Evolutionary conservation across 768 basidiomycete genomes (phyloP), one percentile per base, ranked within the genome.

Genomic region (Boletus subcaerulescens): DNA sequence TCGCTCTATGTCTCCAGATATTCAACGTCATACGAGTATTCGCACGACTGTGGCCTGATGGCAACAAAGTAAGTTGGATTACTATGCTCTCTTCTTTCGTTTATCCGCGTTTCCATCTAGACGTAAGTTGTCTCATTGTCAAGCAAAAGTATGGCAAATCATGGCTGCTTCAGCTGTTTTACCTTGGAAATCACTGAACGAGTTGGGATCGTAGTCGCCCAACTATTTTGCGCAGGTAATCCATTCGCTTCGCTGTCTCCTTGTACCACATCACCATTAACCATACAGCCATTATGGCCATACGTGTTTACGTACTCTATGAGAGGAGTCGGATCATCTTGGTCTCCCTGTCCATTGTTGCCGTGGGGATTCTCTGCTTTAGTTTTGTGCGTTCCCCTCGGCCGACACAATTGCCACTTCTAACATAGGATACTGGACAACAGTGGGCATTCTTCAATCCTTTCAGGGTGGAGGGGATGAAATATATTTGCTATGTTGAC

Each of bases 1-100:
- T 73, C n/a, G 58, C 70, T 7, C 53, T 79, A 7, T 50, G 73
- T 13, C 72, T 73, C 7, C 77, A 76, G 35, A 60, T 75, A 12
- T 74, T 77, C 13, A 67, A 74, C 33, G 52, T 73, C 29, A 43
- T 70, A 5, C 69, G 74, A 45, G 67, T 60, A 18, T 76, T 75
- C 48, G 74, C 69, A 66, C 53, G 60, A 24, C 3, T 17, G 12
- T n/a, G 5, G 24, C 33, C 33, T 5, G 10, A 3, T 14, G 6
- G 32, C 18, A 35, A 43, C 10, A 10, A 38, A 31, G 59, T 64
- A 52, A 31, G 59, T 54, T 15, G 3, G 10, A 22, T 22, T 31
- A 7, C 13, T 15, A 15, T 36, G 2, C 13, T 35, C 20, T 15
- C 32, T 20, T 17, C 9, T n/a, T n/a, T 26, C 20, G 4, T 31